Percentiles rank a stretch among this genome's conserved stretches.
These are phyloP conservation scores for Syzygium aromaticum DNA, from an alignment of 345 rosid species.

Conservation along the genomic window DNA sequence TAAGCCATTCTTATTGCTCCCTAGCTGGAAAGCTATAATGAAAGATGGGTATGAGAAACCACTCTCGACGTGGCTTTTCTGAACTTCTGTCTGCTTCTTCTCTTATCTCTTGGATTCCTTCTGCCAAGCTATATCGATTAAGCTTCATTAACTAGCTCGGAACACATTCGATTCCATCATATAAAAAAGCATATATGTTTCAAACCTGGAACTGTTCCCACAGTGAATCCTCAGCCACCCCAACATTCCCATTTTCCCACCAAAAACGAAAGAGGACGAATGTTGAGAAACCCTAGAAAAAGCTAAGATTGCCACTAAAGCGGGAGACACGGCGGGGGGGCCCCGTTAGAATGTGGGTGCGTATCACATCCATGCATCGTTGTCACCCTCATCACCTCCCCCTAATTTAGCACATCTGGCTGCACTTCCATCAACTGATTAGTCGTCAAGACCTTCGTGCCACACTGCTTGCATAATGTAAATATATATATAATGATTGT, in stretches of 20 bases:
- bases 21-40: background rate
- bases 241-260: background rate
- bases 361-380: slow-evolving; percentile 32
- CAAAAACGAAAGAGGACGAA: background rate
- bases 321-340: slow-evolving; percentile 24
- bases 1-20: background rate
- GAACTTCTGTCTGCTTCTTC: background rate
- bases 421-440: background rate
- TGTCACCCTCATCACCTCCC: slow-evolving; percentile 13
- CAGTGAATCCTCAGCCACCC: background rate
- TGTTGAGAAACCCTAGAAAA: slow-evolving; percentile 25
- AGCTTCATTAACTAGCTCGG: background rate
- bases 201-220: background rate
- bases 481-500: background rate
- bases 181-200: background rate
- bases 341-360: slow-evolving; percentile 28
- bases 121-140: background rate
- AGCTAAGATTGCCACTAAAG: slow-evolving; percentile 18
- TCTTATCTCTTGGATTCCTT: background rate
- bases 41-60: background rate
- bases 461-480: background rate
- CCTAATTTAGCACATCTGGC: background rate
- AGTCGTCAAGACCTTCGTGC: background rate
- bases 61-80: background rate
- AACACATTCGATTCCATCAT: background rate